Conservation (phyloP, 768 basidiomycete genomes). For the Termitomyces sp. region DNA sequence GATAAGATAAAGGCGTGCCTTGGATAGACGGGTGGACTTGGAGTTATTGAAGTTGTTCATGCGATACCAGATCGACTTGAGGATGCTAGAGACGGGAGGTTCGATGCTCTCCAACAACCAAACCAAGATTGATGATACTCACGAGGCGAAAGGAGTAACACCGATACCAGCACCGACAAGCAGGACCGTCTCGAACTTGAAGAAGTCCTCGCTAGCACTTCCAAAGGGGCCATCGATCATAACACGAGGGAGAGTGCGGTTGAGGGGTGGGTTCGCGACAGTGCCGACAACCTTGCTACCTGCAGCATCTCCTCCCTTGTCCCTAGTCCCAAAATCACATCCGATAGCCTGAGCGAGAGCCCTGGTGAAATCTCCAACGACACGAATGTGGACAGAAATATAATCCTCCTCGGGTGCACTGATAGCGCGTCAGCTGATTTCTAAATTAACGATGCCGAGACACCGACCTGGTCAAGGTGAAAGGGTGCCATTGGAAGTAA, state of each 20-base stretch:
- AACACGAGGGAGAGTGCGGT: slow-evolving; percentile 79
- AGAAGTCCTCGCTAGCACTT: slow-evolving; percentile 86
- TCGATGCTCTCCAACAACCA: neutral
- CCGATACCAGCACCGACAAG: slow-evolving; percentile 95
- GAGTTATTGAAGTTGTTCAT: slow-evolving; percentile 83
- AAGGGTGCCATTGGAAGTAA: slow-evolving; percentile 97
- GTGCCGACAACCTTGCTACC: slow-evolving; percentile 66
- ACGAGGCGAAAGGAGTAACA: slow-evolving; percentile 96
- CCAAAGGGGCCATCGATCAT: slow-evolving; percentile 99
- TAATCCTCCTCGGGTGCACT: slow-evolving; percentile 96
- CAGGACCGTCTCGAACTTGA: slow-evolving; percentile 85
- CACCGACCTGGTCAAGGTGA: slow-evolving; percentile 81
- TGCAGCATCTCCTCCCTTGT: slow-evolving; percentile 47
- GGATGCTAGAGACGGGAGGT: slow-evolving; percentile 46
- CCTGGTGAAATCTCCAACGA: slow-evolving; percentile 89
- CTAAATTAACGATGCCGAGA: neutral
- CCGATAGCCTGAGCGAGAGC: slow-evolving; percentile 81
- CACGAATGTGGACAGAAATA: slow-evolving; percentile 89
- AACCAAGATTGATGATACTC: slow-evolving; percentile 29
- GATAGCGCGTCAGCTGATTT: slow-evolving; percentile 3
- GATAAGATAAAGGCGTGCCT: slow-evolving; percentile 38
- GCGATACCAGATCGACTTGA: slow-evolving; percentile 94
- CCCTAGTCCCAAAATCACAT: slow-evolving; percentile 72
- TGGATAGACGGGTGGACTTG: slow-evolving; percentile 80
- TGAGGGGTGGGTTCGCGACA: slow-evolving; percentile 55